phyloP scores from a whole-genome alignment of 306 rosid genomes.

The Corylus americana region DNA sequence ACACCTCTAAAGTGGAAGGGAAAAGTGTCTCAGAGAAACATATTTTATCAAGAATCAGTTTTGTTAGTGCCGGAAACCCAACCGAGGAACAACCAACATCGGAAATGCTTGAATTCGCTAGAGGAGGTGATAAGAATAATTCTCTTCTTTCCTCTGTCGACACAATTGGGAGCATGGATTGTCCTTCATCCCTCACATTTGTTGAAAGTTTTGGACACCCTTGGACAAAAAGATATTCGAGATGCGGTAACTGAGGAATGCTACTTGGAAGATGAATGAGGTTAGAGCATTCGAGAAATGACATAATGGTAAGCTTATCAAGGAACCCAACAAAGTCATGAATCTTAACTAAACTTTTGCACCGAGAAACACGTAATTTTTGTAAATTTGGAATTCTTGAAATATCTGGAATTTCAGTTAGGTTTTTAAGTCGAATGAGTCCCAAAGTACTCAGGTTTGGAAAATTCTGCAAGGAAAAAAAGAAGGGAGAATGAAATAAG shows the following conservation, averaged over 20 bases:
- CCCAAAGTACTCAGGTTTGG: not conserved
- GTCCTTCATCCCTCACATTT: not conserved
- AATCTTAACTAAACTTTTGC: conserved; percentile 11
- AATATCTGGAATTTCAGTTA: not conserved
- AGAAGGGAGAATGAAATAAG: not conserved
- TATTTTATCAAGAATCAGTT: not conserved
- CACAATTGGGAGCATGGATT: not conserved
- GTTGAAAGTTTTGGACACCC: not conserved
- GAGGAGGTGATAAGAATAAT: not conserved
- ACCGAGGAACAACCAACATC: not conserved
- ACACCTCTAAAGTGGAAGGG: not conserved
- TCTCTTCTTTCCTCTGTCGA: no score
- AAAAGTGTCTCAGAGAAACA: not conserved
- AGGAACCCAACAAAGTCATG: conserved; percentile 28
- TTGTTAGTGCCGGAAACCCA: not conserved
- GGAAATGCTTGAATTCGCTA: not conserved
- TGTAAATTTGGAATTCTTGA: conserved; percentile 23
- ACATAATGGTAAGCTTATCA: conserved; percentile 16
- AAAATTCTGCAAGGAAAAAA: not conserved
- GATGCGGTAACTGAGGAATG: not conserved
- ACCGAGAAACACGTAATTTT: conserved; percentile 31
- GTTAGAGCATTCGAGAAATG: not conserved
- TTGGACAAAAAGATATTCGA: not conserved
- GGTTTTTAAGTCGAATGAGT: not conserved
- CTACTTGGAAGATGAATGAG: conserved; percentile 9